Base-by-base conservation (phyloP, 1,284 basidiomycete species). In the Tylopilus sp. region DNA sequence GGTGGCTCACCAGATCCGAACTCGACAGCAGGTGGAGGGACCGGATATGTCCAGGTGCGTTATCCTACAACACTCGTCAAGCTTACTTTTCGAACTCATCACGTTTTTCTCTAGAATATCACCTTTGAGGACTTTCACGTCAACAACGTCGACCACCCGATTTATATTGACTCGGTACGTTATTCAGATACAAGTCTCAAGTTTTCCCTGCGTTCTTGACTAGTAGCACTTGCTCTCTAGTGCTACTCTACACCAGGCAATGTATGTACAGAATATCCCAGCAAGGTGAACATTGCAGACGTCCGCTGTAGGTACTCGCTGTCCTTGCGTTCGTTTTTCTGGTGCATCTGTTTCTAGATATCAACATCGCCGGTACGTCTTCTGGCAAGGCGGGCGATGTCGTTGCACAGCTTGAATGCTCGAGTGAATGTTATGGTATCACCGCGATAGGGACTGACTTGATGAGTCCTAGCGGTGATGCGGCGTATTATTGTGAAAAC, bases 131-230 rank as follows among this genome's bases (percentile, higher is more conserved):
- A 80, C 60, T 82, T 83, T 70, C 60, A 74, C 15, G 79, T 81
- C 47, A 68, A 69, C 56, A 81, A 82, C 60, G 81, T 83, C 55
- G 84, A 86, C 62, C 77, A 83, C 61, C 84, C 85, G 2, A 78
- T 86, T 19, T 72, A 69, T 24, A 16, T 71, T 53, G 19, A 68
- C 49, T 66, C 71, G 56, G 69, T 62, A 6, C 32, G 62, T 69
- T 12, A 9, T 26, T 41, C 6, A 41, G 18, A 18, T 18, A 3
- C 18, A 7, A 2, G 18, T 47, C 6, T 36, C 33, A 36, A 36
- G 33, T 32, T 16, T 2, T 4, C 15, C 7, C 16, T 32, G 7
- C 10, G 16, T 24, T 62, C n/a, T 22, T 51, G 44, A 54, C 59
- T n/a, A n/a, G n/a, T 61, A 79, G 65, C 15, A 9, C 26, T n/a